Evolutionary conservation across 164 flowering plant genomes (phyloP).

Genomic region (Dillenia turbinata): DNA sequence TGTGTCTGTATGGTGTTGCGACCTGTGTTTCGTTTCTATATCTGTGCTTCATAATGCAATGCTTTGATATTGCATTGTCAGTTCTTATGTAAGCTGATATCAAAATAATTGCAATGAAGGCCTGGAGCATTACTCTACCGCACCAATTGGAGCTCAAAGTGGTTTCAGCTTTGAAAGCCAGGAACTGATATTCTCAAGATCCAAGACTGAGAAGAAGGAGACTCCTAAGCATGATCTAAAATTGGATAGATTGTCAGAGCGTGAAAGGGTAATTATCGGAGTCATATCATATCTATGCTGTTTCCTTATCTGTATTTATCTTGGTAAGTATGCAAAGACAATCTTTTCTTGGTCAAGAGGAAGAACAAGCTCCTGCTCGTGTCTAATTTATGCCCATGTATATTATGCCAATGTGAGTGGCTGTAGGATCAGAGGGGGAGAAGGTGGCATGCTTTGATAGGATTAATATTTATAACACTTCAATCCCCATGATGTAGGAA

Average conservation of each 20-base stretch:
- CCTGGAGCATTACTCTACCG: constrained; percentile 66
- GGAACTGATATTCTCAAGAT: constrained; percentile 37
- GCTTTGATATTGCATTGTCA: neutral
- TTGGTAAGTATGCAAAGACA: neutral
- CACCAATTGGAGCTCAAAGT: constrained; percentile 37
- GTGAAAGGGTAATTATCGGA: constrained; percentile 52
- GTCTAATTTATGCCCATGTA: too few species aligned
- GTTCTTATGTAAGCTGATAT: constrained; percentile 11
- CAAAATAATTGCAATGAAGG: constrained; percentile 27
- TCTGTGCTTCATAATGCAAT: neutral
- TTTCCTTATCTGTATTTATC: neutral
- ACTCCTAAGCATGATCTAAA: constrained; percentile 42
- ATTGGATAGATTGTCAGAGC: constrained; percentile 71
- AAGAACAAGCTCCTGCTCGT: too few species aligned
- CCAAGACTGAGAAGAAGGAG: constrained; percentile 62
- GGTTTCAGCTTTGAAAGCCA: constrained; percentile 31
- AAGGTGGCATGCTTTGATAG: too few species aligned
- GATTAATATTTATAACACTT: too few species aligned
- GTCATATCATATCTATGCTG: neutral
- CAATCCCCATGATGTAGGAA: too few species aligned
- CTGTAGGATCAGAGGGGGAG: too few species aligned
- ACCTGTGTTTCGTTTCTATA: neutral
- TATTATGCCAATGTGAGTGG: too few species aligned
- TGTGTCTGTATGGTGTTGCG: too few species aligned
- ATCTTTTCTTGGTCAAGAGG: too few species aligned